These are phyloP conservation scores for Aspergillus hancockii DNA, from an alignment of 495 filamentous ascomycete genomes.

Conservation along the genomic window DNA sequence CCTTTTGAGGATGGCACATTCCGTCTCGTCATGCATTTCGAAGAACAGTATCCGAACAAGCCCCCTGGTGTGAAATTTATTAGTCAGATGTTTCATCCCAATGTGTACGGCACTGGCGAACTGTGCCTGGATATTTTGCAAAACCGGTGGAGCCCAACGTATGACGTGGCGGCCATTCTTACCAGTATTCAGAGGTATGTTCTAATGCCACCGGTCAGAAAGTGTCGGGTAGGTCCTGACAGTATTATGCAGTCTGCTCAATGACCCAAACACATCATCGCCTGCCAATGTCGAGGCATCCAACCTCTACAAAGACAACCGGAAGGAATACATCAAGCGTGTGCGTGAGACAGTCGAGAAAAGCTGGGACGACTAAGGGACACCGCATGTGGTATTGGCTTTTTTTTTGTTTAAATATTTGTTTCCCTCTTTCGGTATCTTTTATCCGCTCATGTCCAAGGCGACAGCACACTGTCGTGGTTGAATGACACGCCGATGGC, in stretches of 20 bases:
- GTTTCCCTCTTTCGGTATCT: constrained; percentile 4
- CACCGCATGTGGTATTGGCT: not conserved
- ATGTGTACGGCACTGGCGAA: constrained; percentile 96
- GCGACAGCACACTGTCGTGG: constrained; percentile 4
- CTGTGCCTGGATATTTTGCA: constrained; percentile 96
- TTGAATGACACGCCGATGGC: constrained; percentile 4
- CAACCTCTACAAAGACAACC: constrained; percentile 97
- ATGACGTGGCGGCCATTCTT: constrained; percentile 94
- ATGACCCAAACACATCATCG: constrained; percentile 96
- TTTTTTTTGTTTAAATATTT: constrained; percentile 3
- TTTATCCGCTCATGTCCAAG: constrained; percentile 10
- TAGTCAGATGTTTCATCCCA: constrained; percentile 98
- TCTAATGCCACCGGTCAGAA: not conserved
- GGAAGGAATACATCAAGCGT: constrained; percentile 91
- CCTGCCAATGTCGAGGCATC: constrained; percentile 98
- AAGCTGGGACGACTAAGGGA: constrained; percentile 85
- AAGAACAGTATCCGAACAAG: constrained; percentile 98
- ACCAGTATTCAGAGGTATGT: constrained; percentile 94
- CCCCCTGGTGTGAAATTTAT: constrained; percentile 98
- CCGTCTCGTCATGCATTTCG: constrained; percentile 96
- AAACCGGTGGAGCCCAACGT: constrained; percentile 98
- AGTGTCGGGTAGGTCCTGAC: constrained; percentile 2
- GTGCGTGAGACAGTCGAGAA: constrained; percentile 98
- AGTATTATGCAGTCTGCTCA: constrained; percentile 73
- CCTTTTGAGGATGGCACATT: constrained; percentile 99